These are phyloP conservation scores for Blastocrithidia nonstop DNA, from an alignment of 208 protist species.

Conservation along the genomic window DNA sequence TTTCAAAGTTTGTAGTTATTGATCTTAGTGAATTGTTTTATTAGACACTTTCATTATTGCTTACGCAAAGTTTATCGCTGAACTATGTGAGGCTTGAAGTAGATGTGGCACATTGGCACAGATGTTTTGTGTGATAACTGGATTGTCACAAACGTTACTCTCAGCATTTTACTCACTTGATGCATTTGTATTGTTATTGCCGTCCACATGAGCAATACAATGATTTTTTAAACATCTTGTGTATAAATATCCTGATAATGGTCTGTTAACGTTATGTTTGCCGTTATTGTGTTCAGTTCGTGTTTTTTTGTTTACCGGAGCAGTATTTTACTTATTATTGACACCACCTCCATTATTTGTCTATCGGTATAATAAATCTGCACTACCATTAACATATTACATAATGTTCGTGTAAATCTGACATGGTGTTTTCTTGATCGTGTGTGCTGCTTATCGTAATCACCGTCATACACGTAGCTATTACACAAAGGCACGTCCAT, in stretches of 20 bases:
- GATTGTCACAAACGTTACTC: not conserved
- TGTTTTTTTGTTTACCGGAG: not conserved
- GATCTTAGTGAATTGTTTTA: not conserved
- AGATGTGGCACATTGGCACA: not conserved
- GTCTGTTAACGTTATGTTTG: not conserved
- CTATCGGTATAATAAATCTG: not conserved
- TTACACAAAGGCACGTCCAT: constrained; percentile 66
- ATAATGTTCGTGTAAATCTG: constrained; percentile 4
- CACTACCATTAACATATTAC: constrained; percentile 5
- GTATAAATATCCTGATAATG: no score
- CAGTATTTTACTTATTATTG: constrained; percentile 2
- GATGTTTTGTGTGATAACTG: not conserved
- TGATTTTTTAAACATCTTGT: no score
- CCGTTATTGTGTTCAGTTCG: not conserved
- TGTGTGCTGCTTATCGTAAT: constrained; percentile 35
- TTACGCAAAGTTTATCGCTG: not conserved
- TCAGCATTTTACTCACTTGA: no score
- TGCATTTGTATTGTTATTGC: no score
- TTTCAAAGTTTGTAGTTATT: no score
- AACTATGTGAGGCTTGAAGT: not conserved
- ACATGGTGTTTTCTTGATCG: constrained; percentile 3
- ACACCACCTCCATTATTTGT: not conserved
- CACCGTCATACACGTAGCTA: constrained; percentile 80
- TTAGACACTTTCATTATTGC: not conserved
- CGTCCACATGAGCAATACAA: no score